Evolutionary conservation across 176 grass and related monocot species (phyloP).

Genomic region (Paspalum vaginatum): DNA sequence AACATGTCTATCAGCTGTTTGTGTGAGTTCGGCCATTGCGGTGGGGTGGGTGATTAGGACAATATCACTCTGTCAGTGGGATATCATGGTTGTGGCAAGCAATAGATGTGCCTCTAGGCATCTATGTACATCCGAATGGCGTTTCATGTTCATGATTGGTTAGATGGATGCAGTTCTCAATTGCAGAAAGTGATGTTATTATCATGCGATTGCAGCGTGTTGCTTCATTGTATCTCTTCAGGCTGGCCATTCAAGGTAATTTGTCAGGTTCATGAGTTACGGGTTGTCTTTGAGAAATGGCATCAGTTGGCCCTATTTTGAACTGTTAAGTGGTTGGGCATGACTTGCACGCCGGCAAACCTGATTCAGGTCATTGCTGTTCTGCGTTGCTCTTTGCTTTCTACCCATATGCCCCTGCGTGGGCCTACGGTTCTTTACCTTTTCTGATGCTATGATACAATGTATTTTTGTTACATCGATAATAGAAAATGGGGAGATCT

Average conservation of each 20-base stretch:
- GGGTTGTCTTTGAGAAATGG: neutral
- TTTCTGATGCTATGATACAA: no score
- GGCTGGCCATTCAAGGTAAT: neutral
- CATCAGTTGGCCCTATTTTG: no score
- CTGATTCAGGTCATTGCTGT: no score
- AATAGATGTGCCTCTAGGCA: neutral
- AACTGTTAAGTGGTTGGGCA: no score
- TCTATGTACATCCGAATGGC: neutral
- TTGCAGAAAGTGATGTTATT: neutral
- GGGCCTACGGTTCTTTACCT: no score
- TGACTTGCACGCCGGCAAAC: no score
- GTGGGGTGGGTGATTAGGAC: neutral
- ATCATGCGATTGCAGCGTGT: neutral
- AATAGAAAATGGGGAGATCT: no score
- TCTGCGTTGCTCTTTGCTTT: no score
- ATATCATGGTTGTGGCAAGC: neutral
- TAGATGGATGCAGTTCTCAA: neutral
- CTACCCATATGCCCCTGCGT: no score
- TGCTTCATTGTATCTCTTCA: neutral
- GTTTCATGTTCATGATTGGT: neutral
- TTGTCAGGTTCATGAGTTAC: neutral
- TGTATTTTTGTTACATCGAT: no score
- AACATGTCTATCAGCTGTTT: constrained; percentile 26
- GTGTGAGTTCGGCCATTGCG: neutral
- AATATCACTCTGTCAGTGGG: neutral